Conservation (phyloP, 495 filamentous ascomycete species). For the Chaetomidium leptoderma region DNA sequence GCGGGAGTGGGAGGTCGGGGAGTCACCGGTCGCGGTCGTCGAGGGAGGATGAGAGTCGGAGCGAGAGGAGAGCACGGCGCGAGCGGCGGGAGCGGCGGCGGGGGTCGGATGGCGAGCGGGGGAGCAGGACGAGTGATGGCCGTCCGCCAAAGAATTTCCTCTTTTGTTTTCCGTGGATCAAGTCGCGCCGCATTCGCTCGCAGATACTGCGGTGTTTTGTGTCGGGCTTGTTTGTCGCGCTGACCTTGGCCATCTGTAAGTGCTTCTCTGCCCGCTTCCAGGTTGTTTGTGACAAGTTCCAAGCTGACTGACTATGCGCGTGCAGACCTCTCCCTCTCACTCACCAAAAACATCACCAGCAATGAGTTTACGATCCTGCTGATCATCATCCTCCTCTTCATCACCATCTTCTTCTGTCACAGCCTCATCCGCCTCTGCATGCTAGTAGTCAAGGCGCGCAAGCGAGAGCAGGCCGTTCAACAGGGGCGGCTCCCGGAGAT, state of each 20-base stretch:
- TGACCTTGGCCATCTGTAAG: conserved; percentile 59
- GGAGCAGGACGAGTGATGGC: conserved; percentile 1
- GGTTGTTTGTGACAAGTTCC: neutral
- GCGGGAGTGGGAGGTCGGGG: conserved; percentile 20
- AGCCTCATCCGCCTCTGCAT: conserved; percentile 68
- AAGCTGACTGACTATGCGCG: conserved; percentile 6
- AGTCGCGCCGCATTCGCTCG: conserved; percentile 47
- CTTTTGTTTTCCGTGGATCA: conserved; percentile 52
- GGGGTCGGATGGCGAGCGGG: neutral
- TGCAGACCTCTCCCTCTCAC: conserved; percentile 64
- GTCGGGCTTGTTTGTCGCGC: conserved; percentile 49
- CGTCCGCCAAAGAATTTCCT: conserved; percentile 41
- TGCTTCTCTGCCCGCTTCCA: too few species aligned
- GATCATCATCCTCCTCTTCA: conserved; percentile 66
- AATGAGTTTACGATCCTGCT: conserved; percentile 70
- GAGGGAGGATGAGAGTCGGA: conserved; percentile 6
- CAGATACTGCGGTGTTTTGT: conserved; percentile 58
- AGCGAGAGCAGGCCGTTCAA: conserved; percentile 13
- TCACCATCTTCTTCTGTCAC: conserved; percentile 76
- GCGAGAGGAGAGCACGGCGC: neutral
- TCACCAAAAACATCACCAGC: conserved; percentile 52
- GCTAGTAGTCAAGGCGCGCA: conserved; percentile 44
- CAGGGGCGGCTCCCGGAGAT: conserved; percentile 33
- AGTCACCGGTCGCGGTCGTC: conserved; percentile 14
- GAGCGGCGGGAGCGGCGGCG: conserved; percentile 1